These are phyloP conservation scores for Coniferiporia weirii DNA, from an alignment of 1,284 basidiomycete genomes.

Conservation along the genomic window DNA sequence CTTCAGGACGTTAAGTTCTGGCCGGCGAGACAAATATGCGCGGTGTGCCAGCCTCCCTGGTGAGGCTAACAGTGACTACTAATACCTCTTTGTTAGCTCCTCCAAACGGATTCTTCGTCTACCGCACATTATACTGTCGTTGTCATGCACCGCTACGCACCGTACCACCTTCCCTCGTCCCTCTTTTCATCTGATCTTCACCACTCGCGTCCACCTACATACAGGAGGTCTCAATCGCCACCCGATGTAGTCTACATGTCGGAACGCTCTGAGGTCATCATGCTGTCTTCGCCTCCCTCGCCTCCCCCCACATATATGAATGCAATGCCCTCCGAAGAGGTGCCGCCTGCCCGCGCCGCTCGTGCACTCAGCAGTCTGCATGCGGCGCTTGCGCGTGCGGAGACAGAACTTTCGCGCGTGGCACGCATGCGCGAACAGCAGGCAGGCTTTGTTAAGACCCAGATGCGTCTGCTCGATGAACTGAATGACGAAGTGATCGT, in stretches of 20 bases:
- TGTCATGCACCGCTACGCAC: not conserved
- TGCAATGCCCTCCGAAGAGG: not conserved
- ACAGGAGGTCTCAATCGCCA: not conserved
- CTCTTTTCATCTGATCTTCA: not conserved
- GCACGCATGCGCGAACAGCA: slow-evolving; percentile 4
- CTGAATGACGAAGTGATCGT: not conserved
- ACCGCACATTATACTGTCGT: not conserved
- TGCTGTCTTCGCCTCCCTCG: not conserved
- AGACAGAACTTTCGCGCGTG: not conserved
- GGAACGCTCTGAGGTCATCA: not conserved
- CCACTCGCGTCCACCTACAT: not conserved
- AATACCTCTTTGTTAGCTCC: not conserved
- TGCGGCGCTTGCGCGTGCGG: not conserved
- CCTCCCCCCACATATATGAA: not conserved
- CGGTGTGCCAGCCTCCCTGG: no score
- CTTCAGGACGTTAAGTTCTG: no score
- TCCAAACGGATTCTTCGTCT: not conserved
- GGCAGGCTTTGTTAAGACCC: not conserved
- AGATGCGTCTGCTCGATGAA: not conserved
- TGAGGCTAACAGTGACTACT: no score
- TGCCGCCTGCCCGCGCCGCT: not conserved
- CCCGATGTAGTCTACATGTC: not conserved
- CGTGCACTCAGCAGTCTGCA: not conserved
- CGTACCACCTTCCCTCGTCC: not conserved
- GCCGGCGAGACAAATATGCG: no score